Evolutionary conservation across 2,329 filamentous ascomycete species (phyloP).

Genomic region (Didymella pomorum): DNA sequence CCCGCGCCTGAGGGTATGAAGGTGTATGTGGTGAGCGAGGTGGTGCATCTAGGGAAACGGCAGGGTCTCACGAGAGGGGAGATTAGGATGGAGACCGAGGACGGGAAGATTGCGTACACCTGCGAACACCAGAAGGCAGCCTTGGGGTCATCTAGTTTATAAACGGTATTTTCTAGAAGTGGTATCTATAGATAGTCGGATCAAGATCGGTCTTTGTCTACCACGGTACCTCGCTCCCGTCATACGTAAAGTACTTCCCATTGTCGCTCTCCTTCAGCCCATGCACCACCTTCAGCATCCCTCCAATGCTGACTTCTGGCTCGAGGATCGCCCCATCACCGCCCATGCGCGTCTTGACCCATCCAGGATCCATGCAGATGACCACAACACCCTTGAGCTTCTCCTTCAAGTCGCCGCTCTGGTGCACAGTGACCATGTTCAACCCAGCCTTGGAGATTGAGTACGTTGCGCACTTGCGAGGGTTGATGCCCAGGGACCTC

Average conservation of each 20-base stretch:
- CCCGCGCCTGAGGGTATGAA: slow-evolving; percentile 53
- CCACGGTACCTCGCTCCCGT: slow-evolving; percentile 3
- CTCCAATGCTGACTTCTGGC: neutral
- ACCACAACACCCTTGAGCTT: slow-evolving; percentile 2
- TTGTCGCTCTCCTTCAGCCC: neutral
- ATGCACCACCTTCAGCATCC: neutral
- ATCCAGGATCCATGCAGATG: slow-evolving; percentile 6
- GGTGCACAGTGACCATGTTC: neutral
- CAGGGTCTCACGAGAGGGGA: slow-evolving; percentile 52
- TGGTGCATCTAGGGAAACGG: slow-evolving; percentile 55
- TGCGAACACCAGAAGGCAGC: slow-evolving; percentile 52
- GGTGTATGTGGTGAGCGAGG: slow-evolving; percentile 54
- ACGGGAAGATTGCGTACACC: slow-evolving; percentile 51
- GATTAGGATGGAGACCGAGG: slow-evolving; percentile 48
- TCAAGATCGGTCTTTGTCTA: neutral
- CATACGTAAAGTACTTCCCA: slow-evolving; percentile 2
- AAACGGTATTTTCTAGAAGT: neutral
- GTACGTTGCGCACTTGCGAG: neutral
- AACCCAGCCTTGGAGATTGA: neutral
- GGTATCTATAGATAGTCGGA: neutral
- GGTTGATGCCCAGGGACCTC: neutral
- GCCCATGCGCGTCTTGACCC: slow-evolving; percentile 7
- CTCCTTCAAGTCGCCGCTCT: neutral
- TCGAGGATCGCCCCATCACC: slow-evolving; percentile 1
- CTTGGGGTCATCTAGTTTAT: slow-evolving; percentile 34